phyloP scores from a whole-genome alignment of 257 asterid genomes.

The Nicotiana tabacum region DNA sequence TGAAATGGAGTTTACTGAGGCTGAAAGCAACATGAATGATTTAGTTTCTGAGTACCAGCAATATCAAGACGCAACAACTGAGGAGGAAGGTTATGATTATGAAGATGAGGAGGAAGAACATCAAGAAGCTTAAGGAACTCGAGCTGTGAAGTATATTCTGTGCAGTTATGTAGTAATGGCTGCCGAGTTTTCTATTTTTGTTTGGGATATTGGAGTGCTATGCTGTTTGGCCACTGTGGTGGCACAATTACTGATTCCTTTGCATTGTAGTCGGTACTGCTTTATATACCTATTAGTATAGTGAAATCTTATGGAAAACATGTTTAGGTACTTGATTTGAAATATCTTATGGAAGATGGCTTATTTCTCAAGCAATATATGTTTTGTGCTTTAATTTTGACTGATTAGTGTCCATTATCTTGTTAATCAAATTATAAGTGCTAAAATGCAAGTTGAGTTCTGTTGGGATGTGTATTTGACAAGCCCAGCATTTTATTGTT shows the following conservation, averaged over 20 bases:
- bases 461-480: no score
- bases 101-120: background rate
- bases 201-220: background rate
- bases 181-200: background rate
- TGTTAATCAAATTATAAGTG: background rate
- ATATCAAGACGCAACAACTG: slow-evolving; percentile 11
- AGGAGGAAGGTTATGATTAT: slow-evolving; percentile 7
- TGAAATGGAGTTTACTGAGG: slow-evolving; percentile 14
- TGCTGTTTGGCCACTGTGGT: slow-evolving; percentile 9
- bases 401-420: background rate
- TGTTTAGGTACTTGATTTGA: background rate
- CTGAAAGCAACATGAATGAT: slow-evolving; percentile 13
- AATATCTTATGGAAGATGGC: background rate
- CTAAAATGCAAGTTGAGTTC: background rate
- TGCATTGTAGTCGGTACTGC: background rate
- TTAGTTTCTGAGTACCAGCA: slow-evolving; percentile 12
- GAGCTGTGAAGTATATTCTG: background rate
- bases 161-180: background rate
- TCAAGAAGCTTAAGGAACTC: background rate
- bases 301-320: background rate
- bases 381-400: background rate
- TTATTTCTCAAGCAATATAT: background rate
- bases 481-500: no score
- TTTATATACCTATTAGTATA: background rate
- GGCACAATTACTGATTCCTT: slow-evolving; percentile 1